A percentile compares a stretch with the other conserved stretches of the same genome.
Evolutionary conservation across 495 filamentous ascomycete genomes (phyloP).

Genomic region (Cairneyella variabilis): DNA sequence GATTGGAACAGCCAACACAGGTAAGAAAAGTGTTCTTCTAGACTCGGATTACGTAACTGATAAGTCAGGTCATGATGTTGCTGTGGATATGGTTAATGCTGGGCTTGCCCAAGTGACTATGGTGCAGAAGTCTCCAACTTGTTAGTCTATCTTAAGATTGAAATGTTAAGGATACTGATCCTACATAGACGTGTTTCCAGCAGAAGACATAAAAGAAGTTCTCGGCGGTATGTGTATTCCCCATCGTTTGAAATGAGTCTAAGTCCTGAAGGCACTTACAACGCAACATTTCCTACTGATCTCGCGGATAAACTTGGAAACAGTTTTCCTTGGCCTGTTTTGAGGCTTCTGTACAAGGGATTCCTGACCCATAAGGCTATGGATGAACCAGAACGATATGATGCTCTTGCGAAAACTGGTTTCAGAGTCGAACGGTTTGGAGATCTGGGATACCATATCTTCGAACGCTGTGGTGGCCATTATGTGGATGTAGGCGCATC

Average conservation of each 20-base stretch:
- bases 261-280: constrained; percentile 25
- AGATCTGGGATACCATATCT: not conserved
- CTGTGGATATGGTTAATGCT: constrained; percentile 38
- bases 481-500: constrained; percentile 15
- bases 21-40: constrained; percentile 14
- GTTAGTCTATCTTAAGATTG: constrained; percentile 6
- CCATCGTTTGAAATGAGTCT: not conserved
- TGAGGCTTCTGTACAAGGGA: constrained; percentile 10
- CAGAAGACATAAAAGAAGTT: constrained; percentile 20
- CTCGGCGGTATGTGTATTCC: constrained; percentile 3
- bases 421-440: constrained; percentile 13
- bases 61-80: constrained; percentile 38
- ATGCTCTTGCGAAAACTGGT: constrained; percentile 7
- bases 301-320: constrained; percentile 26
- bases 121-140: constrained; percentile 34
- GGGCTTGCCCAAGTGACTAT: constrained; percentile 37
- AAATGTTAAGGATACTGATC: not conserved
- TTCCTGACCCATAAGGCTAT: constrained; percentile 6
- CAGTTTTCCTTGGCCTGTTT: constrained; percentile 25
- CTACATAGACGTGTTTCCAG: constrained; percentile 27
- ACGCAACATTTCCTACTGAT: constrained; percentile 27
- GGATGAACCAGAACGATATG: constrained; percentile 23
- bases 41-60: not conserved
- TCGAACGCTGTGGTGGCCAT: constrained; percentile 6
- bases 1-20: constrained; percentile 43